phyloP scores from a whole-genome alignment of 257 asterid species.

The Nicotiana noctiflora region DNA sequence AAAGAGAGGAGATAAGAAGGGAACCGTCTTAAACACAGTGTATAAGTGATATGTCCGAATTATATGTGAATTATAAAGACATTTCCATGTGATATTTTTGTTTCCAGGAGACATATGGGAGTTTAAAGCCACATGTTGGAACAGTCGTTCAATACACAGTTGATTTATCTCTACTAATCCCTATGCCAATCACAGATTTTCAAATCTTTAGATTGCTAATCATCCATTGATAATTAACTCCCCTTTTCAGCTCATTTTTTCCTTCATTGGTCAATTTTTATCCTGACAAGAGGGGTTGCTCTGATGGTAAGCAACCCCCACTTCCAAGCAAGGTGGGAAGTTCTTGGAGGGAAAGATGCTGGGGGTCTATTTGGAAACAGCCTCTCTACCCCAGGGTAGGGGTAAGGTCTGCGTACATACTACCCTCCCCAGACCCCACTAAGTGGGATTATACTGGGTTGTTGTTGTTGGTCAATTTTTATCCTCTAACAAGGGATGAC shows the following conservation, averaged over 20 bases:
- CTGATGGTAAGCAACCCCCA: too few relatives aligned
- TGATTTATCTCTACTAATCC: background rate
- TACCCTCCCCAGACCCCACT: too few relatives aligned
- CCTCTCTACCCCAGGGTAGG: too few relatives aligned
- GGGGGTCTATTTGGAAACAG: too few relatives aligned
- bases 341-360: too few relatives aligned
- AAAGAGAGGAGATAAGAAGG: background rate
- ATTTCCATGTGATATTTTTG: background rate
- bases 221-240: background rate
- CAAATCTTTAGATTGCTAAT: background rate
- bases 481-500: too few relatives aligned
- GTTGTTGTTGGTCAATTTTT: too few relatives aligned
- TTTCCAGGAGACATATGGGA: background rate
- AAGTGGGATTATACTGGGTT: too few relatives aligned
- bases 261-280: background rate
- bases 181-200: background rate
- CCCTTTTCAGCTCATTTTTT: background rate
- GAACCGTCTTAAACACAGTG: background rate
- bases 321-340: too few relatives aligned
- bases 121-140: background rate
- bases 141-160: background rate
- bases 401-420: too few relatives aligned
- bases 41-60: conserved; percentile 1
- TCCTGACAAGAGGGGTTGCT: too few relatives aligned
- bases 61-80: conserved; percentile 1